Conservation (phyloP, 2,329 filamentous ascomycete genomes). For the Trichoderma polysporum region DNA sequence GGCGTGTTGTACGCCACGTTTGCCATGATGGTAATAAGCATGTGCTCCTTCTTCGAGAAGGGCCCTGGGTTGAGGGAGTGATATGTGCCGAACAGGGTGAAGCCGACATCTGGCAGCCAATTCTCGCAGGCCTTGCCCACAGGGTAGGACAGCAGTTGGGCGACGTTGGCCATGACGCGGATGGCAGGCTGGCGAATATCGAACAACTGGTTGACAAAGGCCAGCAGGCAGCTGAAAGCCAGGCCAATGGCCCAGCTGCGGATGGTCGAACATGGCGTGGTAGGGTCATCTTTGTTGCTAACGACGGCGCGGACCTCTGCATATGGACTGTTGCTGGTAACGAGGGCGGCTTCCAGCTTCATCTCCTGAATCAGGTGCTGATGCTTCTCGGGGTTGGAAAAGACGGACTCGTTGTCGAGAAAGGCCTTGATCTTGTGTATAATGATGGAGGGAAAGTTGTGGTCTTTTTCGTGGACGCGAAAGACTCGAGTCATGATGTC, state of each 20-base stretch:
- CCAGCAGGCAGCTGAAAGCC: conserved; percentile 49
- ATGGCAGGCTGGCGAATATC: conserved; percentile 57
- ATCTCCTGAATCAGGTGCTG: conserved; percentile 52
- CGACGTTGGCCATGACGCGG: conserved; percentile 54
- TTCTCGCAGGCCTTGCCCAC: conserved; percentile 52
- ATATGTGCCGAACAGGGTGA: conserved; percentile 46
- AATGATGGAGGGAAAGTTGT: conserved; percentile 43
- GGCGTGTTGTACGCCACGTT: conserved; percentile 56
- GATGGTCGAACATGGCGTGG: conserved; percentile 52
- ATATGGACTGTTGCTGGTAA: conserved; percentile 57
- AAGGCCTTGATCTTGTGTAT: conserved; percentile 44
- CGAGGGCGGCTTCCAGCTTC: conserved; percentile 55
- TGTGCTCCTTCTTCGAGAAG: conserved; percentile 62
- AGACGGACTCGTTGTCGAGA: conserved; percentile 45
- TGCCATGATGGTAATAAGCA: conserved; percentile 62
- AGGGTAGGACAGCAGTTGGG: conserved; percentile 57
- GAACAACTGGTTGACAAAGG: conserved; percentile 58
- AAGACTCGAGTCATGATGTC: conserved; percentile 43
- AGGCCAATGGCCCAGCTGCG: conserved; percentile 55
- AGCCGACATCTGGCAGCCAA: conserved; percentile 50
- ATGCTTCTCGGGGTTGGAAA: conserved; percentile 47
- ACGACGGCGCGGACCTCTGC: conserved; percentile 57
- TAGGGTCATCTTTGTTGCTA: conserved; percentile 54
- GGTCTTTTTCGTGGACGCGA: conserved; percentile 44
- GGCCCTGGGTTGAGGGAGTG: conserved; percentile 56